Evolutionary conservation across 164 flowering plant genomes (phyloP), one percentile per base, ranked within the genome.

Genomic region (Magnolia changhungtana): DNA sequence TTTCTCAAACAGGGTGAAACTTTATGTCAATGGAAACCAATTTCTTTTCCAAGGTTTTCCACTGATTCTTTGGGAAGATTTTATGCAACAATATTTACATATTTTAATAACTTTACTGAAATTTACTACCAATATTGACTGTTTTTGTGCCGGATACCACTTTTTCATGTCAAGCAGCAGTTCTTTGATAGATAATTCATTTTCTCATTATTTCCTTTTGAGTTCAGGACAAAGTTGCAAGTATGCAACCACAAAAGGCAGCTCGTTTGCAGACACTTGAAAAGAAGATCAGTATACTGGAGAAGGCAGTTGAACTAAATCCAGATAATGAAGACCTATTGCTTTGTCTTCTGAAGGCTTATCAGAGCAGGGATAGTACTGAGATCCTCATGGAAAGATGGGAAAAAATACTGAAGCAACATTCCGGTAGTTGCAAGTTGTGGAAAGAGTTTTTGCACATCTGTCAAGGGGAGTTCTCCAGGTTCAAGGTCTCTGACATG

Each of bases 181-280:
- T 37, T 3, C 45, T 37, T 37, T 37, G 45, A 4, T 37, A 37
- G 45, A 37, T 11, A 27, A 68, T 29, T 29, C 45, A 8, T 74
- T 63, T 2, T 49, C 51, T 55, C 18, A 3, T 55, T 16, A 9
- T 13, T 55, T 13, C 7, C 31, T 75, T 27, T 23, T 27, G 37
- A 66, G 13, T 7, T 74, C 97, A 96, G 84, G 99, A 96, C 74
- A 90, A 76, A 78, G 85, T 94, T 74, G 90, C 94, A 11, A 85
- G 83, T 80, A 92, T 72, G 91, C 97, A 92, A 74, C 85, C 88
- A 7, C 92, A 89, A 74, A 96, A 90, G 86, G 97, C 88, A 76
- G 99, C 94, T 81, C 95, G 99, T 23, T 80, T 94, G 82, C 99
- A 96, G 85, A 90, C 87, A 20, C 90, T 96, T 73, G 98, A 92